phyloP scores from a whole-genome alignment of 768 basidiomycete genomes.

The Amyloporia xantha region DNA sequence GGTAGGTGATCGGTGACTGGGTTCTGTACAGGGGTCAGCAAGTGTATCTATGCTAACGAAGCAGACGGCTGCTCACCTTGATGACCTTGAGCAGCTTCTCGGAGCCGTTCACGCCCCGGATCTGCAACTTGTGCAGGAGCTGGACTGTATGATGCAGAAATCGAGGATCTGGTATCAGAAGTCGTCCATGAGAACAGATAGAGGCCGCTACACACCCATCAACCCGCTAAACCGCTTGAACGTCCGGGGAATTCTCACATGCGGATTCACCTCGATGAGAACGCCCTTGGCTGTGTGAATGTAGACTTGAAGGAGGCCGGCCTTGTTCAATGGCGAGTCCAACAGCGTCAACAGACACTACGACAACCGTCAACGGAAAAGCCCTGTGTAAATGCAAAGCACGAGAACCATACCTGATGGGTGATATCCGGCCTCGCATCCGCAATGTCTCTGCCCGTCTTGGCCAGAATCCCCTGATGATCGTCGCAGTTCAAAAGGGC shows the following conservation, averaged over 20 bases:
- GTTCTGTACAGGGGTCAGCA: conserved; percentile 49
- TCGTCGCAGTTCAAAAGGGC: conserved; percentile 97
- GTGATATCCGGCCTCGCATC: conserved; percentile 99
- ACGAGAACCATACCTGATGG: conserved; percentile 65
- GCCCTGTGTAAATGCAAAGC: not conserved
- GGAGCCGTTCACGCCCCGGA: conserved; percentile 92
- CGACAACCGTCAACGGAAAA: too few relatives aligned
- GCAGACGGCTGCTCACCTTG: conserved; percentile 62
- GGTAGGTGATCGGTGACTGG: conserved; percentile 93
- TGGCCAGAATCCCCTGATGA: conserved; percentile 97
- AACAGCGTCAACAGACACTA: conserved; percentile 94
- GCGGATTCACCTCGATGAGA: conserved; percentile 96
- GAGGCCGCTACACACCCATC: conserved; percentile 65
- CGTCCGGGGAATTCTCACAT: conserved; percentile 94
- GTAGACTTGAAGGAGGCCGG: conserved; percentile 93
- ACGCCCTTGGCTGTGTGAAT: conserved; percentile 96
- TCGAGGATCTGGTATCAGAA: not conserved
- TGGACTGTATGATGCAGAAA: conserved; percentile 65
- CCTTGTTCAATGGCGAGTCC: conserved; percentile 97
- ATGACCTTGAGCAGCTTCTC: conserved; percentile 97
- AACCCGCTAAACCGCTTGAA: conserved; percentile 98
- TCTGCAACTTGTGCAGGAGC: conserved; percentile 92
- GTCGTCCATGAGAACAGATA: not conserved
- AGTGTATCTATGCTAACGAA: not conserved
- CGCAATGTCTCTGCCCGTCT: conserved; percentile 95